A percentile compares a stretch with the other conserved stretches of the same genome.
Evolutionary conservation across 345 rosid genomes (phyloP).

Genomic region (Populus ilicifolia): DNA sequence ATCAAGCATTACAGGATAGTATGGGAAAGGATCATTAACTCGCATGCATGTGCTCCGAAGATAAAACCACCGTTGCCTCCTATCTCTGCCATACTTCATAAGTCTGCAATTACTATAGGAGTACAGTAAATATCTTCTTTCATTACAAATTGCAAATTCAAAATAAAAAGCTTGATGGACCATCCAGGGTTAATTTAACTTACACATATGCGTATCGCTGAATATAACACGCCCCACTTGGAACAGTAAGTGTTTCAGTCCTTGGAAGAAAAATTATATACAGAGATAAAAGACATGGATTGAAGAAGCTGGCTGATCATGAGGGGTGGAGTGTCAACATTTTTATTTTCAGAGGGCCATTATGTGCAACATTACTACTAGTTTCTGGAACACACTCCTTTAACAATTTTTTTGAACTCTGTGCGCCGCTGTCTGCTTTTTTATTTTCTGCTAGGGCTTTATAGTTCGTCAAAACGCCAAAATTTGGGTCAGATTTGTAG

Average conservation of each 20-base stretch:
- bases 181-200: neutral
- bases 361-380: neutral
- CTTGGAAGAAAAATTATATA: neutral
- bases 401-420: neutral
- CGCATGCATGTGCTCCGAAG: neutral
- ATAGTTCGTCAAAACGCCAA: neutral
- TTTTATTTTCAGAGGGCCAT: neutral
- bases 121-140: neutral
- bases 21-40: neutral
- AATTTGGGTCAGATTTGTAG: neutral
- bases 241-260: neutral
- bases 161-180: neutral
- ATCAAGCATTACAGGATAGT: neutral
- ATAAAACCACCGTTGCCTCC: neutral
- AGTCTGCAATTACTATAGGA: neutral
- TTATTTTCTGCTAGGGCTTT: neutral
- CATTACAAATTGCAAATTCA: neutral
- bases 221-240: neutral
- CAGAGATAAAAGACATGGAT: neutral
- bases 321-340: neutral
- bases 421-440: neutral
- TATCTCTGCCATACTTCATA: neutral
- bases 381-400: neutral
- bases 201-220: no score
- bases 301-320: neutral